Evolutionary conservation across 2,329 filamentous ascomycete species (phyloP).

Genomic region (Keithomyces neogunnii): DNA sequence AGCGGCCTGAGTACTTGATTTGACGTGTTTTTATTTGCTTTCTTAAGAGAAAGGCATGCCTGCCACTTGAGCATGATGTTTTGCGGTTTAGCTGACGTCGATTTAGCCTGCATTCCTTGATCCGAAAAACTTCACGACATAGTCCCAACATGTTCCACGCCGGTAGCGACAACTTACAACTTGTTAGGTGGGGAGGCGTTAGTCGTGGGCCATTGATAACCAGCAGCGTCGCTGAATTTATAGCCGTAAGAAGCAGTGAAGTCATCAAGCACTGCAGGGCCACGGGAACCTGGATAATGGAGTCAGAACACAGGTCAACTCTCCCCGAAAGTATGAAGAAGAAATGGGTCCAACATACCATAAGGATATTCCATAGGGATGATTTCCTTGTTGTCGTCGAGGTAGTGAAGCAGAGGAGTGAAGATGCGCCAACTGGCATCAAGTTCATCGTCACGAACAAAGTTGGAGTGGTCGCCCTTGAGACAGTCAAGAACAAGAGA

Average conservation of each 20-base stretch:
- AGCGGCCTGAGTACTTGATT: neutral
- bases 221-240: conserved; percentile 95
- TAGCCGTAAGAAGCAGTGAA: conserved; percentile 98
- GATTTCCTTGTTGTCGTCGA: conserved; percentile 99
- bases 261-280: conserved; percentile 91
- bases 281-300: conserved; percentile 78
- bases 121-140: neutral
- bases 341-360: conserved; percentile 49
- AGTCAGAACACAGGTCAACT: too few relatives aligned
- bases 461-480: conserved; percentile 99
- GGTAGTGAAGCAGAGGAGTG: conserved; percentile 91
- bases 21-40: too few relatives aligned
- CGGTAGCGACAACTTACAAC: conserved; percentile 51
- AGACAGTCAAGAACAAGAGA: conserved; percentile 93
- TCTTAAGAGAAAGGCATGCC: neutral
- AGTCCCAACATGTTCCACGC: conserved; percentile 9
- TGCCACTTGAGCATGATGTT: neutral
- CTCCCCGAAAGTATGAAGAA: neutral
- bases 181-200: conserved; percentile 61
- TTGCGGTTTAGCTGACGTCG: neutral
- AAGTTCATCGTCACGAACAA: conserved; percentile 92
- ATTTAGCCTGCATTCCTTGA: neutral
- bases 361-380: conserved; percentile 99
- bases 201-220: conserved; percentile 89
- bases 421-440: conserved; percentile 99